Conservation (phyloP, 441 rosid species). For the Brassica hybrid region DNA sequence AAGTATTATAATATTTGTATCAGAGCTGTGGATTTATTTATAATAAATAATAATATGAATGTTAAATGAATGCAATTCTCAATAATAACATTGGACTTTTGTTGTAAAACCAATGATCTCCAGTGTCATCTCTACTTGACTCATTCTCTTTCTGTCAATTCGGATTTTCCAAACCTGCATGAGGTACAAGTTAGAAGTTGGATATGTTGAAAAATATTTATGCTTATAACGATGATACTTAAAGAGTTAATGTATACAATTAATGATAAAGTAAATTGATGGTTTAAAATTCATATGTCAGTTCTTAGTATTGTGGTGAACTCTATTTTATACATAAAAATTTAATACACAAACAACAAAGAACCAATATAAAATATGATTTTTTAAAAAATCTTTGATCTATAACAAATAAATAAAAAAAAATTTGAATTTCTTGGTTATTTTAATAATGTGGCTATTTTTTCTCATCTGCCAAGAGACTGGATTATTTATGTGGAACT, state of each 20-base stretch:
- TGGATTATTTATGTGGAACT: neutral
- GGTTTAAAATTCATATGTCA: neutral
- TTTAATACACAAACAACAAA: neutral
- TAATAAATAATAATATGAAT: neutral
- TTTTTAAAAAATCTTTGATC: neutral
- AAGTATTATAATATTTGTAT: neutral
- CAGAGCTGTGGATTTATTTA: neutral
- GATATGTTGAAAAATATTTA: neutral
- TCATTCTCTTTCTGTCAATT: neutral
- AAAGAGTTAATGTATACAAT: neutral
- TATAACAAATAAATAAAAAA: neutral
- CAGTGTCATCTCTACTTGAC: neutral
- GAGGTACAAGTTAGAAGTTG: neutral
- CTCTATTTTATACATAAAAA: neutral
- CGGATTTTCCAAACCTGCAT: neutral
- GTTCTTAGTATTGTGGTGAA: neutral
- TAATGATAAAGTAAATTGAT: neutral
- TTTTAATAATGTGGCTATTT: neutral
- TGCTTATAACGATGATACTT: too few species aligned
- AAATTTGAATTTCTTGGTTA: neutral
- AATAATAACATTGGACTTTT: neutral
- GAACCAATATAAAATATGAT: too few species aligned
- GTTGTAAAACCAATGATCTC: neutral
- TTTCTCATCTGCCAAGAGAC: neutral
- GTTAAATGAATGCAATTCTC: neutral